Conservation (phyloP, 495 filamentous ascomycete genomes). For the Trichoderma asperelloides region DNA sequence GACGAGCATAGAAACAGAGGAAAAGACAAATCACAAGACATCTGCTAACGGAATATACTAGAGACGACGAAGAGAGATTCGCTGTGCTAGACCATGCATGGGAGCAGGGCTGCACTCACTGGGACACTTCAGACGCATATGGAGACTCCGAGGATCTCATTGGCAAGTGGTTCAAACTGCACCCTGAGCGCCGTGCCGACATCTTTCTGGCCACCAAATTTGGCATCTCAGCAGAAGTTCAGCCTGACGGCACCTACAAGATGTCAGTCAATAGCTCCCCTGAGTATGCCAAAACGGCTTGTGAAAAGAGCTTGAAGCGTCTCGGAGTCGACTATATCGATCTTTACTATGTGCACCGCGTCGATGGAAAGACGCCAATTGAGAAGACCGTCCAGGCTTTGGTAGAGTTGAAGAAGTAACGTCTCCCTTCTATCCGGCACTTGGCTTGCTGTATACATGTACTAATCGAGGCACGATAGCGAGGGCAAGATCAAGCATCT, state of each 20-base stretch:
- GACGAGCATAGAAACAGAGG: neutral
- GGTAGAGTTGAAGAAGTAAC: slow-evolving; percentile 28
- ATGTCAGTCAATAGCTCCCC: slow-evolving; percentile 35
- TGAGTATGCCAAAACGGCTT: slow-evolving; percentile 42
- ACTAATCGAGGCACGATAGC: neutral
- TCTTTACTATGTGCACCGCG: slow-evolving; percentile 52
- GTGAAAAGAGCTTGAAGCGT: slow-evolving; percentile 41
- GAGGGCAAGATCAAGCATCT: slow-evolving; percentile 45
- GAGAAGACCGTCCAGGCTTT: slow-evolving; percentile 54
- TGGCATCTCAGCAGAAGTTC: slow-evolving; percentile 17
- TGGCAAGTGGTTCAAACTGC: slow-evolving; percentile 41
- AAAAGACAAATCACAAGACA: neutral
- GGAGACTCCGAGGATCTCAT: slow-evolving; percentile 42
- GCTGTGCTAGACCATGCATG: slow-evolving; percentile 29
- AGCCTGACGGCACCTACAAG: slow-evolving; percentile 7
- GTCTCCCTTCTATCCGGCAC: neutral
- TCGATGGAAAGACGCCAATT: slow-evolving; percentile 47
- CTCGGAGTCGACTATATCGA: slow-evolving; percentile 48
- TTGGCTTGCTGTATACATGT: neutral
- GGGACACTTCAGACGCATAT: slow-evolving; percentile 43
- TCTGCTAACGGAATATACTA: slow-evolving; percentile 7
- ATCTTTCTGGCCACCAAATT: slow-evolving; percentile 54
- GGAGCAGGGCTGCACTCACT: slow-evolving; percentile 38
- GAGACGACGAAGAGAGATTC: slow-evolving; percentile 36
- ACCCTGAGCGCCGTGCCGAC: slow-evolving; percentile 38